Evolutionary conservation across 2,329 filamentous ascomycete genomes (phyloP), one percentile per base, ranked within the genome.

Genomic region (Sporothrix pallida): DNA sequence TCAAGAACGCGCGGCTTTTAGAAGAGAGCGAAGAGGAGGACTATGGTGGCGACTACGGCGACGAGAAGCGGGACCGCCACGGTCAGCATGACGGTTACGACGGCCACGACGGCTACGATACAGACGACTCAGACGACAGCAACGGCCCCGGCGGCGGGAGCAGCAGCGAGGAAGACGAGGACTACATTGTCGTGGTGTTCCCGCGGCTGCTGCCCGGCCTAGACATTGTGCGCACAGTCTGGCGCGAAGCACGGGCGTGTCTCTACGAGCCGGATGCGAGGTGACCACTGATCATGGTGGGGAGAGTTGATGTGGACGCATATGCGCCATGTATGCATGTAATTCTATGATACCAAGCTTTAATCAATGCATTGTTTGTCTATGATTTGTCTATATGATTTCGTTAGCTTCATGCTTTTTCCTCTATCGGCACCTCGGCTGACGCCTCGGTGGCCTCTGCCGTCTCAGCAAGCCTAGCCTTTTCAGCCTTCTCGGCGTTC

Each of bases 171-270:
- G 92, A 97, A 78, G 94, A 91, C 1, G 95, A 98, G 82, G 88
- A 91, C 72, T 91, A 96, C 77, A 88, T 97, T 4, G 93, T 98
- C 0, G 95, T 99, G n/a, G 94, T 98, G 2, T 99, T 99, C 81
- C 95, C 95, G 2, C 88, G 87, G 73, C 82, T 97, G 76, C 80
- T 98, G 75, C 96, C 96, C 0, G 84, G 89, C 74, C 85, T 93
- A 73, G 86, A 85, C 68, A 91, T 97, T 72, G 86, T 98, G 42
- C 94, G 98, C 84, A 88, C 90, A 77, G 95, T 98, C 1, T 98
- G 96, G 96, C 90, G 94, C 78, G 95, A 94, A 0, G 89, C 92
- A 2, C 88, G 93, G 77, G 90, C 88, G 73, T 97, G 95, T 82
- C 84, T 99, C 75, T 97, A 94, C 81, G 94, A 93, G 52, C 73